phyloP scores from a whole-genome alignment of 176 grass and related monocot species.

The Oryza meyeriana region DNA sequence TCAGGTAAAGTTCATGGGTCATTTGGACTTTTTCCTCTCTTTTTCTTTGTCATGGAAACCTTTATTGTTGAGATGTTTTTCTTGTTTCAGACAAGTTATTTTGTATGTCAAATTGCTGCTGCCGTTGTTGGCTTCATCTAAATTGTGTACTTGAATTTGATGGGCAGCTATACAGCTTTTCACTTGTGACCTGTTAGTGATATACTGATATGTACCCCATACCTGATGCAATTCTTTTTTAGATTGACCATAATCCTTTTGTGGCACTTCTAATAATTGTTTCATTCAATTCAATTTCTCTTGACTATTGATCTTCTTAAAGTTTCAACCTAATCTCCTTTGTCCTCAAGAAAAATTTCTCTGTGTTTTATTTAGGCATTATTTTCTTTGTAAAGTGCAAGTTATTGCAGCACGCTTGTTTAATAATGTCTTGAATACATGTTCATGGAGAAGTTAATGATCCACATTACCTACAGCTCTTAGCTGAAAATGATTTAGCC shows the following conservation, averaged over 20 bases:
- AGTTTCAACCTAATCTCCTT: neutral
- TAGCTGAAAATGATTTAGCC: neutral
- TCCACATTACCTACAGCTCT: too few species aligned
- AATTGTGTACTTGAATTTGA: neutral
- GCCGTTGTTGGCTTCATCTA: neutral
- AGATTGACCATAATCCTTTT: neutral
- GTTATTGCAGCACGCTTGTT: neutral
- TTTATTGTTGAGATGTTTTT: neutral
- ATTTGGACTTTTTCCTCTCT: too few species aligned
- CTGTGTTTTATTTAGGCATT: neutral
- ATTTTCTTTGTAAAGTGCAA: neutral
- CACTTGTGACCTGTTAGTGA: neutral
- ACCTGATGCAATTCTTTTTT: neutral
- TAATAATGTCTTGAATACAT: neutral
- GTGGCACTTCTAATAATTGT: neutral
- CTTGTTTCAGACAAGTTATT: slow-evolving; percentile 9
- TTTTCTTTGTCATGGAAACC: neutral
- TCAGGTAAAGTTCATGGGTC: too few species aligned
- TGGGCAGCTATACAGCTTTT: slow-evolving; percentile 2
- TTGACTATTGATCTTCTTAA: too few species aligned
- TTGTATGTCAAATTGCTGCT: neutral
- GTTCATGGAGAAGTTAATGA: neutral
- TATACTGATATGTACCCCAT: neutral
- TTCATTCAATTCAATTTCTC: neutral
- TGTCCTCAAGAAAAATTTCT: neutral